Evolutionary conservation across 2,329 filamentous ascomycete species (phyloP).

Genomic region (Hypoxylon sp.): DNA sequence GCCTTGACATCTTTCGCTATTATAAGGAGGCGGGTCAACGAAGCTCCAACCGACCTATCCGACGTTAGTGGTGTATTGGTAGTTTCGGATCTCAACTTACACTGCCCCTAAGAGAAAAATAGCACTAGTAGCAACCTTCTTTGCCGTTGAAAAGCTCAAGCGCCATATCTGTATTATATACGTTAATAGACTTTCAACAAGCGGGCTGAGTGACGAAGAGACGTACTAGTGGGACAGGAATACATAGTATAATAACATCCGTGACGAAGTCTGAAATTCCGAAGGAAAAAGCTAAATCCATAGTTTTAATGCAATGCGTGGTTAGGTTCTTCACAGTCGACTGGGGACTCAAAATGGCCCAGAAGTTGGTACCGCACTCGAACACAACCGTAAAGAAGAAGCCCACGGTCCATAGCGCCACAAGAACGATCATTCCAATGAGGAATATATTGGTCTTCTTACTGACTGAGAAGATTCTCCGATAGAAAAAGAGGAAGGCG

Average conservation of each 20-base stretch:
- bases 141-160: constrained; percentile 21
- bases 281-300: constrained; percentile 6
- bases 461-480: constrained; percentile 35
- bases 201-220: neutral
- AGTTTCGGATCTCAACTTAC: constrained; percentile 13
- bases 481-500: constrained; percentile 41
- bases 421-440: constrained; percentile 17
- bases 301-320: constrained; percentile 9
- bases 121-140: constrained; percentile 22
- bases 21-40: constrained; percentile 30
- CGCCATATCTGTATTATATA: constrained; percentile 33
- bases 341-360: constrained; percentile 16
- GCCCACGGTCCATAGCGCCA: constrained; percentile 27
- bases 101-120: constrained; percentile 36
- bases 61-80: neutral
- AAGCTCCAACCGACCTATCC: constrained; percentile 26
- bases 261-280: constrained; percentile 28
- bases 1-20: constrained; percentile 10
- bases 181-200: neutral
- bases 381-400: constrained; percentile 38
- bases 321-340: constrained; percentile 1
- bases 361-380: constrained; percentile 16
- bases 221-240: constrained; percentile 37
- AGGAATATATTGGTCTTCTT: constrained; percentile 18
- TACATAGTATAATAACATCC: constrained; percentile 30